phyloP scores from a whole-genome alignment of 2,329 filamentous ascomycete genomes.

The Penicillium frequentans region DNA sequence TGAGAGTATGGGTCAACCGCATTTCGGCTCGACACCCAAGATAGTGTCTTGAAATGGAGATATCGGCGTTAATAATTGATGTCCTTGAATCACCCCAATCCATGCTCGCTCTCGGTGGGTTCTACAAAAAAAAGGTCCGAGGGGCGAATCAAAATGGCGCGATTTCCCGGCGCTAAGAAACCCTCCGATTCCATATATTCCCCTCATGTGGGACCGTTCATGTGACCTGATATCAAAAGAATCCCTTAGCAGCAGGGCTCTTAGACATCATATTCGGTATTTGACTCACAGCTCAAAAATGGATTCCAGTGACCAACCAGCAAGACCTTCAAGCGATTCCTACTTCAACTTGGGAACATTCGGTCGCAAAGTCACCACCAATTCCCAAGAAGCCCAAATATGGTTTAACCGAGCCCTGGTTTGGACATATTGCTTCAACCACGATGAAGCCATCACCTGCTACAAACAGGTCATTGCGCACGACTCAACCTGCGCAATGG shows the following conservation, averaged over 20 bases:
- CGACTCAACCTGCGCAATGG: slow-evolving; percentile 33
- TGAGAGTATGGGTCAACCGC: too few relatives aligned
- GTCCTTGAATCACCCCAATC: not conserved
- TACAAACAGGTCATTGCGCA: slow-evolving; percentile 29
- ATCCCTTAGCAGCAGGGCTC: not conserved
- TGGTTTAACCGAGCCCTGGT: slow-evolving; percentile 35
- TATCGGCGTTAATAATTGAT: too few relatives aligned
- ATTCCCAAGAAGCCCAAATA: slow-evolving; percentile 26
- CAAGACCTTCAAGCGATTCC: slow-evolving; percentile 15
- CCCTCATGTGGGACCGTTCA: not conserved
- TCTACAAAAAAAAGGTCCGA: slow-evolving; percentile 12
- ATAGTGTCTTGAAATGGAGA: too few relatives aligned
- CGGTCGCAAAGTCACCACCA: slow-evolving; percentile 35
- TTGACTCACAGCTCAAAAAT: not conserved
- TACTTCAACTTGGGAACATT: slow-evolving; percentile 32
- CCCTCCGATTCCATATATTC: slow-evolving; percentile 11
- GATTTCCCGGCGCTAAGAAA: slow-evolving; percentile 8
- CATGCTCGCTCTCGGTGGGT: not conserved
- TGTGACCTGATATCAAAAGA: slow-evolving; percentile 5
- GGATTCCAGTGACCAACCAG: not conserved
- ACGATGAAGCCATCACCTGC: slow-evolving; percentile 35
- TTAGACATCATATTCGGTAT: not conserved
- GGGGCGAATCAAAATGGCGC: slow-evolving; percentile 5
- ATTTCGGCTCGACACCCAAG: too few relatives aligned
- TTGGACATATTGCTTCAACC: slow-evolving; percentile 38